Evolutionary conservation across 495 filamentous ascomycete species (phyloP).

Genomic region (Hypoxylon fuscum): DNA sequence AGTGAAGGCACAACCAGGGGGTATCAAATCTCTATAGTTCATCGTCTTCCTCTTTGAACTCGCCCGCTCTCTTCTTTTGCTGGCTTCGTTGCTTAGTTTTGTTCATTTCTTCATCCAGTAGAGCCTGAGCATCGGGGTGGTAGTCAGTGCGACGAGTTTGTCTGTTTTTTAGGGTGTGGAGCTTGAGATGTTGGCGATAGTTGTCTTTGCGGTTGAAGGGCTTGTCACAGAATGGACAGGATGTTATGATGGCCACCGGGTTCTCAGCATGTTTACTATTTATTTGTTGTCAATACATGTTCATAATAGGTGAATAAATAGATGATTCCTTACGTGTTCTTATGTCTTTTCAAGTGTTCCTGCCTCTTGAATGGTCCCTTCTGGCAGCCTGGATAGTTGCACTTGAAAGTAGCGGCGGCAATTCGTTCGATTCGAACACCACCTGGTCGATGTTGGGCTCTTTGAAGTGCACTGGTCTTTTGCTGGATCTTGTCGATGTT

Average conservation of each 20-base stretch:
- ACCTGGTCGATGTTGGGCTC: slow-evolving; percentile 32
- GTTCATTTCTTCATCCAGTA: slow-evolving; percentile 39
- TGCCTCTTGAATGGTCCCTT: slow-evolving; percentile 66
- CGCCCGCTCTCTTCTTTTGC: slow-evolving; percentile 18
- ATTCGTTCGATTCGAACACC: slow-evolving; percentile 37
- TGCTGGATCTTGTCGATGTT: slow-evolving; percentile 44
- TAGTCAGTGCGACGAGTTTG: slow-evolving; percentile 43
- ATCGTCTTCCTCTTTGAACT: slow-evolving; percentile 23
- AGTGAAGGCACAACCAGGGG: slow-evolving; percentile 1
- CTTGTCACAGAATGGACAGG: slow-evolving; percentile 45
- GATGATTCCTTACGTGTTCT: slow-evolving; percentile 58
- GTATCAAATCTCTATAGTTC: slow-evolving; percentile 9
- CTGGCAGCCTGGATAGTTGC: slow-evolving; percentile 45
- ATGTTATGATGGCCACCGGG: slow-evolving; percentile 11
- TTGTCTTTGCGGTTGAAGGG: slow-evolving; percentile 49
- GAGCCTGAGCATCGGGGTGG: slow-evolving; percentile 36
- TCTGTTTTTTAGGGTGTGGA: slow-evolving; percentile 46
- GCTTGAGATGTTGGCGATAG: slow-evolving; percentile 47
- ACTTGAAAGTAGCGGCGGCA: slow-evolving; percentile 39
- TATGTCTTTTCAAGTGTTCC: slow-evolving; percentile 73
- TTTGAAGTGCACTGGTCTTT: slow-evolving; percentile 47
- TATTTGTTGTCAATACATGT: slow-evolving; percentile 9
- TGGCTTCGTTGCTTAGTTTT: slow-evolving; percentile 42
- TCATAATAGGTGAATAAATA: not conserved
- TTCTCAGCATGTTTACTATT: slow-evolving; percentile 37